These are phyloP conservation scores for Thalassia testudinum DNA, from an alignment of 116 monocot genomes.

Conservation along the genomic window DNA sequence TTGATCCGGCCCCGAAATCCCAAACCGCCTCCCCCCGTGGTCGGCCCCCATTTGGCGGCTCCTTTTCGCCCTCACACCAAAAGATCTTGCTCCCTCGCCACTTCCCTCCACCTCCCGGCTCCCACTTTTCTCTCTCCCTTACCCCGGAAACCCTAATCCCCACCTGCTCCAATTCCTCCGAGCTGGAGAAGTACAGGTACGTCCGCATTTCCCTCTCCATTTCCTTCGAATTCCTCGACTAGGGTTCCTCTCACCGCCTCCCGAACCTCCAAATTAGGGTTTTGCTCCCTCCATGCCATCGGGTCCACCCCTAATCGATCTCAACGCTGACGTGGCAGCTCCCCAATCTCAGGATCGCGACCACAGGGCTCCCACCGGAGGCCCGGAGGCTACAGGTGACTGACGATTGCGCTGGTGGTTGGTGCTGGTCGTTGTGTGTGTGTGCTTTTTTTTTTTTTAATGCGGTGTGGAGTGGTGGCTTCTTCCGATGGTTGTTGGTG, in stretches of 20 bases:
- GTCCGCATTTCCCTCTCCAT: neutral
- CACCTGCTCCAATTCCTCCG: neutral
- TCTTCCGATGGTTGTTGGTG: neutral
- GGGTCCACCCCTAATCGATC: neutral
- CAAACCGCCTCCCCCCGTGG: too few relatives aligned
- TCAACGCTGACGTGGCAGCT: neutral
- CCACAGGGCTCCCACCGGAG: neutral
- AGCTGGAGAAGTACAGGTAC: neutral
- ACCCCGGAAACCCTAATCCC: neutral
- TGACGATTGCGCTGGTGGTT: neutral
- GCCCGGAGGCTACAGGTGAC: neutral
- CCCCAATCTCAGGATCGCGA: neutral
- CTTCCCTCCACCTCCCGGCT: neutral
- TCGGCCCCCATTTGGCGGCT: neutral
- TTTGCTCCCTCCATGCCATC: neutral
- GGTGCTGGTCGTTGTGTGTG: neutral
- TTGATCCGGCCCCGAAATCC: too few relatives aligned
- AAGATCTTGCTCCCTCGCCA: neutral
- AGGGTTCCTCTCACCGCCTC: neutral
- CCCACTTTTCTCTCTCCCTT: neutral
- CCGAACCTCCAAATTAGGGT: neutral
- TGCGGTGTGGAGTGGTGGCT: neutral
- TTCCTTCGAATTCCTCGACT: neutral
- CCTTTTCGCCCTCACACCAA: neutral
- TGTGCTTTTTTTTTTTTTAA: too few relatives aligned